These are phyloP conservation scores for Suhomyces bolitotheri DNA, from an alignment of 1,139 yeast species.

Conservation along the genomic window DNA sequence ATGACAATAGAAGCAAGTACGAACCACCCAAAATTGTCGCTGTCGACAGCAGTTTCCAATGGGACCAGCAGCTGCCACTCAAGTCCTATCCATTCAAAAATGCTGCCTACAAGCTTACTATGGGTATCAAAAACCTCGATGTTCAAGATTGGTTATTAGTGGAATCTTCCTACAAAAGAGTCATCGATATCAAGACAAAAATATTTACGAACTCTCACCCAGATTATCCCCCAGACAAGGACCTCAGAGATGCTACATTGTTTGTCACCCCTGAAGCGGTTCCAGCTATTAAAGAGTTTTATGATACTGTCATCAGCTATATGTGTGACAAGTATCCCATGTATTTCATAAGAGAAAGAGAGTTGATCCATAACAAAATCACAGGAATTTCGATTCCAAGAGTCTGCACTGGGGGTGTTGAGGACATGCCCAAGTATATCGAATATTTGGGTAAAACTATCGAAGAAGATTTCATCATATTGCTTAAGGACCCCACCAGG, in stretches of 20 bases:
- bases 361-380: conserved; percentile 42
- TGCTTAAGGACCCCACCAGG: conserved; percentile 49
- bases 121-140: conserved; percentile 61
- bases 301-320: conserved; percentile 48
- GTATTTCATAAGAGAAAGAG: conserved; percentile 42
- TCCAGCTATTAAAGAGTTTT: conserved; percentile 58
- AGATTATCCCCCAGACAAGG: conserved; percentile 31
- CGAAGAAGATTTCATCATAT: conserved; percentile 68
- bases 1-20: conserved; percentile 4
- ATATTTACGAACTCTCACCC: conserved; percentile 43
- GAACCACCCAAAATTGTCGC: conserved; percentile 25
- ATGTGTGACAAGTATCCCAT: conserved; percentile 61
- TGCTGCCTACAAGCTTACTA: conserved; percentile 62
- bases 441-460: conserved; percentile 46
- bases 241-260: conserved; percentile 31
- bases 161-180: conserved; percentile 59
- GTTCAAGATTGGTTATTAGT: conserved; percentile 65
- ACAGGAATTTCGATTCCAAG: conserved; percentile 41
- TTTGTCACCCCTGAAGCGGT: conserved; percentile 43
- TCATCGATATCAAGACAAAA: conserved; percentile 44
- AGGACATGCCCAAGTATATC: conserved; percentile 36
- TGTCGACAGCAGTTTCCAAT: conserved; percentile 34
- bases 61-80: conserved; percentile 48
- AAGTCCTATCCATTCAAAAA: conserved; percentile 53
- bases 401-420: conserved; percentile 11